phyloP scores from a whole-genome alignment of 2,329 filamentous ascomycete species.

The Fusarium tupiense region DNA sequence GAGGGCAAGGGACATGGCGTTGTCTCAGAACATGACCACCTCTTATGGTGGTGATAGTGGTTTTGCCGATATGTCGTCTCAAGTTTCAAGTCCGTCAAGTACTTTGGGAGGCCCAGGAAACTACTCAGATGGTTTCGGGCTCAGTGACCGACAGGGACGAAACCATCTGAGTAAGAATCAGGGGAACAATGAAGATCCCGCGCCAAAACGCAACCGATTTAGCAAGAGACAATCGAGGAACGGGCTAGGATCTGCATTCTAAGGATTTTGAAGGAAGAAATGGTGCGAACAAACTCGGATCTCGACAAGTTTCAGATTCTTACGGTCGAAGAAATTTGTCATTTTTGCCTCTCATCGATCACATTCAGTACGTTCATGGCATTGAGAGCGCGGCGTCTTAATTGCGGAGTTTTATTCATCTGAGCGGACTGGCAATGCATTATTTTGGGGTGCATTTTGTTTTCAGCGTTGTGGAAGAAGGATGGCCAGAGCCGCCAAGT shows the following conservation, averaged over 20 bases:
- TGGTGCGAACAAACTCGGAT: conserved; percentile 18
- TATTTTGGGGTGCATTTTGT: conserved; percentile 39
- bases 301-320: conserved; percentile 11
- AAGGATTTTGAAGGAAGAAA: conserved; percentile 30
- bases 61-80: conserved; percentile 75
- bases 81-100: conserved; percentile 79
- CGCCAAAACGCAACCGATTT: conserved; percentile 73
- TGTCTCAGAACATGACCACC: conserved; percentile 74
- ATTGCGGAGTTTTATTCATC: conserved; percentile 43
- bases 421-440: conserved; percentile 36
- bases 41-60: conserved; percentile 74
- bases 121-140: conserved; percentile 60
- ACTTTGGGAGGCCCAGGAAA: conserved; percentile 71
- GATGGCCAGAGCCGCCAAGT: not conserved
- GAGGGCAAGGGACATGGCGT: conserved; percentile 83
- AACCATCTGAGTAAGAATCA: conserved; percentile 70
- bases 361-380: conserved; percentile 43
- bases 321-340: conserved; percentile 26
- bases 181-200: conserved; percentile 61
- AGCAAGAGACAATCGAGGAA: conserved; percentile 95
- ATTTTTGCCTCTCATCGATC: conserved; percentile 38
- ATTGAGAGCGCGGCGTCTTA: conserved; percentile 50
- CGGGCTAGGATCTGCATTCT: conserved; percentile 90
- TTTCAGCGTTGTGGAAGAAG: conserved; percentile 30
- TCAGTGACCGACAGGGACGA: conserved; percentile 63